Base-by-base conservation (phyloP, 2,329 filamentous ascomycete species). In the Cercospora berteroae region DNA sequence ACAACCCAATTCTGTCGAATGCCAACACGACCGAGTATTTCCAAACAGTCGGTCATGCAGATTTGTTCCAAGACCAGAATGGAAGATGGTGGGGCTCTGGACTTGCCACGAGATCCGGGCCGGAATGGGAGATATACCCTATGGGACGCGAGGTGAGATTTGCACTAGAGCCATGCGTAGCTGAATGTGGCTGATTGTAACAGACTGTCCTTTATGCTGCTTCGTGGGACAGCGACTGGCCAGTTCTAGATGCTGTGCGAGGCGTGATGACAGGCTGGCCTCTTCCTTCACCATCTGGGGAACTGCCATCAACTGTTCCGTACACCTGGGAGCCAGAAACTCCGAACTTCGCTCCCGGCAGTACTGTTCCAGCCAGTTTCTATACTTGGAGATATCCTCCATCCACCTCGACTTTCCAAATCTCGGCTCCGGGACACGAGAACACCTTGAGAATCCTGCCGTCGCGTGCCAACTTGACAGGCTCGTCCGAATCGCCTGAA, bases 41-140 rank as follows among this genome's bases (percentile, higher is more conserved):
- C 65, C 85, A 87, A 69, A 84, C 84, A 1, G 82, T 86, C 0
- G 86, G 86, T 0, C 86, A 88, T 63, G 83, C 84, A 0, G 86
- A 88, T 68, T 68, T 88, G 2, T 87, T 88, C 67, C 81, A 85
- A 58, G 86, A 88, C 66, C 69, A 69, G 0, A 39, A 70, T 0
- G 84, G 82, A 0, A 81, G 83, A 31, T 88, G 86, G 86, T 87
- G 84, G 85, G 82, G 79, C 0, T 77, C 83, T 5, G 80, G 80
- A 1, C 75, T 88, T 1, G 78, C 81, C 0, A 83, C 82, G 0
- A 78, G 85, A 1, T 79, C 78, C 16, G 83, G 81, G 0, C 79
- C 81, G 0, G 75, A 76, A 16, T 84, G 76, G 69, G 69, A 73
- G 29, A 76, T 77, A 20, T 85, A 83, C 69, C 83, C 84, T 0